A percentile compares a stretch with the other conserved stretches of the same genome.
These are phyloP conservation scores for Ustulina deusta DNA, from an alignment of 2,329 filamentous ascomycete species.

Conservation along the genomic window DNA sequence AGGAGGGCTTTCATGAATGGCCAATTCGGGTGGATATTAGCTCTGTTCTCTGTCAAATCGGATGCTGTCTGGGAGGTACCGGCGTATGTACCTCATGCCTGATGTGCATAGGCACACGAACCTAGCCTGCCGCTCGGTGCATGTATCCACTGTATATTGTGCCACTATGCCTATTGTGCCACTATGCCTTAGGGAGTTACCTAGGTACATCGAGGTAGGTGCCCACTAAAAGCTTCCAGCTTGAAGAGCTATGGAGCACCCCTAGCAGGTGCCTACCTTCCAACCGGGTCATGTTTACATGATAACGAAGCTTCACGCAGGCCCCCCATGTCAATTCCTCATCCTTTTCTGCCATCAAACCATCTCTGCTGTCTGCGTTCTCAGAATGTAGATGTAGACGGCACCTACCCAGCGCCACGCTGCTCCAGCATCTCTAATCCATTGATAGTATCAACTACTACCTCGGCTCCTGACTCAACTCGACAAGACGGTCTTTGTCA, in stretches of 20 bases:
- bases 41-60: slow-evolving; percentile 18
- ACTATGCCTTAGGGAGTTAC: not conserved
- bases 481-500: slow-evolving; percentile 10
- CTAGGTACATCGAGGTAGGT: not conserved
- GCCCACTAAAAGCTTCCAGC: slow-evolving; percentile 20
- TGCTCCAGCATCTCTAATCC: slow-evolving; percentile 22
- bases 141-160: too few relatives aligned
- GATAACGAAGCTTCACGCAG: slow-evolving; percentile 18
- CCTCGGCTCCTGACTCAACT: not conserved
- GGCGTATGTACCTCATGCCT: too few relatives aligned
- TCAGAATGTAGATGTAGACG: slow-evolving; percentile 39
- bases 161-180: not conserved
- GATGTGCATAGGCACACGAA: not conserved
- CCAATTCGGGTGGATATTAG: not conserved
- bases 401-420: slow-evolving; percentile 30
- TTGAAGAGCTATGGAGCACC: not conserved
- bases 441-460: slow-evolving; percentile 17
- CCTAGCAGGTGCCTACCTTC: not conserved
- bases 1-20: not conserved
- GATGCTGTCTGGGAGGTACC: slow-evolving; percentile 5
- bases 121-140: too few relatives aligned
- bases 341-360: not conserved
- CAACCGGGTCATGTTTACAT: not conserved
- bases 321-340: not conserved
- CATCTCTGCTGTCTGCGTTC: slow-evolving; percentile 2